Evolutionary conservation across 2,329 filamentous ascomycete genomes (phyloP).

Genomic region (Monosporascus sp.): DNA sequence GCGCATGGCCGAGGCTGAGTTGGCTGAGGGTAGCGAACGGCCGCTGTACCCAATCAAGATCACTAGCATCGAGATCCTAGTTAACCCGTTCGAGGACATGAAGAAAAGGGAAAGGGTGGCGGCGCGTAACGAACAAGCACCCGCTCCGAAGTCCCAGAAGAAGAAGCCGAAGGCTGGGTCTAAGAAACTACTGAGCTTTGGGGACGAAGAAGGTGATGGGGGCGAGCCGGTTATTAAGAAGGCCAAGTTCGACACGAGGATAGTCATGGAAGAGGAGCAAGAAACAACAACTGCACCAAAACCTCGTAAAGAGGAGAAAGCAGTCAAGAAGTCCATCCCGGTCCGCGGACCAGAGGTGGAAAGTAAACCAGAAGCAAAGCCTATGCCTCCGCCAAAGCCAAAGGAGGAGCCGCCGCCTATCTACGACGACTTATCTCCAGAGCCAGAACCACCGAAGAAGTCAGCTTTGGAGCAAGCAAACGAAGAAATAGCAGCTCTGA

Average conservation of each 20-base stretch:
- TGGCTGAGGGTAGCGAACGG: constrained; percentile 71
- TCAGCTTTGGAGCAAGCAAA: constrained; percentile 64
- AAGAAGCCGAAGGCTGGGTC: constrained; percentile 64
- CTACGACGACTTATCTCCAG: constrained; percentile 29
- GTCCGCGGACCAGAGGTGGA: constrained; percentile 17
- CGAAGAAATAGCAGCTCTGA: constrained; percentile 73
- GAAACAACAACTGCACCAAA: constrained; percentile 25
- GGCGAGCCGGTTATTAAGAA: constrained; percentile 63
- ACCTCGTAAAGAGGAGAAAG: constrained; percentile 19
- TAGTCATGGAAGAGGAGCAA: constrained; percentile 57
- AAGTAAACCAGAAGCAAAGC: constrained; percentile 12
- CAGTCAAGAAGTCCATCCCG: constrained; percentile 22
- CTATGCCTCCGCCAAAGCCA: constrained; percentile 10
- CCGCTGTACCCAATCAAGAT: constrained; percentile 84
- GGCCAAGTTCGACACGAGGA: constrained; percentile 70
- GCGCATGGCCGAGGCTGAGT: constrained; percentile 85
- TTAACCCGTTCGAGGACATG: constrained; percentile 82
- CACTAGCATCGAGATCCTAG: constrained; percentile 64
- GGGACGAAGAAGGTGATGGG: constrained; percentile 59
- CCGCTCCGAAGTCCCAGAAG: constrained; percentile 41
- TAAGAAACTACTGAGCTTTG: constrained; percentile 76
- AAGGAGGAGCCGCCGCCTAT: constrained; percentile 15
- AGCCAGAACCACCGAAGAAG: constrained; percentile 33
- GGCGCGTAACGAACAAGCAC: constrained; percentile 39
- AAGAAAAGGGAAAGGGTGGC: constrained; percentile 59